phyloP scores from a whole-genome alignment of 2,329 filamentous ascomycete species.

The Thelonectria blattea region DNA sequence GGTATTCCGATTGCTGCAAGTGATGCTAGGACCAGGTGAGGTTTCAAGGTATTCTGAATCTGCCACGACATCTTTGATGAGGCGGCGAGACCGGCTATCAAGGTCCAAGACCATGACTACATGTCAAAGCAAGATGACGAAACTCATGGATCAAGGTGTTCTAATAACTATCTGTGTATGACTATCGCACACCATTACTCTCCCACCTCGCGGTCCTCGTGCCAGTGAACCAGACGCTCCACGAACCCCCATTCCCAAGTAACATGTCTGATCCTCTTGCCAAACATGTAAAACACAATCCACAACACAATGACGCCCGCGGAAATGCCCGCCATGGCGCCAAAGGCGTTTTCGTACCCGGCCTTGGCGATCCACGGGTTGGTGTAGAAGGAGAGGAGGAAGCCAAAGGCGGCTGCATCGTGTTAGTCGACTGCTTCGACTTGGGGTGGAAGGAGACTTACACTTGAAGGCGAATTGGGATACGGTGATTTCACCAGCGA shows the following conservation, averaged over 20 bases:
- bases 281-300: constrained; percentile 57
- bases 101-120: too few species aligned
- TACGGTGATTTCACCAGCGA: constrained; percentile 29
- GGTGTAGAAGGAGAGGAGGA: constrained; percentile 62
- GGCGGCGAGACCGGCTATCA: too few species aligned
- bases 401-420: constrained; percentile 53
- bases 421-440: not conserved
- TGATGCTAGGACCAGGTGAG: too few species aligned
- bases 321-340: constrained; percentile 59
- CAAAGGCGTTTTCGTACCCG: constrained; percentile 57
- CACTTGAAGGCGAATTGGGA: constrained; percentile 54
- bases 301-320: constrained; percentile 52
- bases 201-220: constrained; percentile 26
- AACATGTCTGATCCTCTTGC: constrained; percentile 43
- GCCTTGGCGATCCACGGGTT: constrained; percentile 57
- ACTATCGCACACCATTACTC: constrained; percentile 19
- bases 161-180: too few species aligned
- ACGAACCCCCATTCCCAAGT: constrained; percentile 22
- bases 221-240: constrained; percentile 21
- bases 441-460: not conserved
- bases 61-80: too few species aligned
- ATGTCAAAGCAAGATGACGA: too few species aligned
- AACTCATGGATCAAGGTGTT: too few species aligned
- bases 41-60: too few species aligned
- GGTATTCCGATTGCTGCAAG: too few species aligned